Percentiles rank a stretch among this genome's conserved stretches.
Evolutionary conservation across 176 grass and related monocot genomes (phyloP).

Genomic region (Oryza longistaminata): DNA sequence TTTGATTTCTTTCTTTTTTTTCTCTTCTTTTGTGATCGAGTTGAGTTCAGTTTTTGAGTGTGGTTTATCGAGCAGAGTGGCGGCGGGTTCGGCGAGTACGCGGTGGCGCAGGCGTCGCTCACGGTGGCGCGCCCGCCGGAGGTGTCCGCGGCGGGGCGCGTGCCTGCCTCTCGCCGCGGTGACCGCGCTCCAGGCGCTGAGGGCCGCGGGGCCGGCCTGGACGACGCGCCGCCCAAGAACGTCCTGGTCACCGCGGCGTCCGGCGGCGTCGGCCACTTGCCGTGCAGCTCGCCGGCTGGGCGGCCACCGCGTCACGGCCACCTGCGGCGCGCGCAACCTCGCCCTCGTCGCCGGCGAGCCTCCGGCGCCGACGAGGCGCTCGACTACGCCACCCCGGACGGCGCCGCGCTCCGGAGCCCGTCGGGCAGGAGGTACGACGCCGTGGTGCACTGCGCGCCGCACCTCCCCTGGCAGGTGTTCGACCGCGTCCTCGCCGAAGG

Average conservation of each 20-base stretch:
- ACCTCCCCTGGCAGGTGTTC: conserved; percentile 51
- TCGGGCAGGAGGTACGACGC: conserved; percentile 51
- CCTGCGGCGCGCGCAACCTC: conserved; percentile 60
- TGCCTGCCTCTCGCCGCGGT: conserved; percentile 43
- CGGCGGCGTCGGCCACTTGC: conserved; percentile 61
- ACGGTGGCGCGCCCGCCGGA: conserved; percentile 59
- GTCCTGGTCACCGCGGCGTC: conserved; percentile 61
- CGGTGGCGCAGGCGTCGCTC: conserved; percentile 39
- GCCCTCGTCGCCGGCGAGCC: conserved; percentile 32
- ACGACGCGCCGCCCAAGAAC: not conserved
- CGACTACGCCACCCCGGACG: conserved; percentile 51
- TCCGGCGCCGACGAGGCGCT: conserved; percentile 57
- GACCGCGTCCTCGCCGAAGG: conserved; percentile 33
- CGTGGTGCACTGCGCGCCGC: conserved; percentile 59
- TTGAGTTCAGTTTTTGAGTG: no score
- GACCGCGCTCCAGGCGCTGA: conserved; percentile 51
- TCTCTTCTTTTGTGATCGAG: no score
- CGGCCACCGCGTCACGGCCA: conserved; percentile 52
- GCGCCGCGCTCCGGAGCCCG: conserved; percentile 44
- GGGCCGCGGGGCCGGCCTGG: conserved; percentile 26
- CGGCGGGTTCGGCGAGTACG: conserved; percentile 66
- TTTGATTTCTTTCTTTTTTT: no score
- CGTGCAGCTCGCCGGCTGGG: conserved; percentile 56
- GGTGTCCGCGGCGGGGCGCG: conserved; percentile 54
- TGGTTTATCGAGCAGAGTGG: not conserved